Evolutionary conservation across 768 basidiomycete genomes (phyloP).

Genomic region (Cantharellus anzutake): DNA sequence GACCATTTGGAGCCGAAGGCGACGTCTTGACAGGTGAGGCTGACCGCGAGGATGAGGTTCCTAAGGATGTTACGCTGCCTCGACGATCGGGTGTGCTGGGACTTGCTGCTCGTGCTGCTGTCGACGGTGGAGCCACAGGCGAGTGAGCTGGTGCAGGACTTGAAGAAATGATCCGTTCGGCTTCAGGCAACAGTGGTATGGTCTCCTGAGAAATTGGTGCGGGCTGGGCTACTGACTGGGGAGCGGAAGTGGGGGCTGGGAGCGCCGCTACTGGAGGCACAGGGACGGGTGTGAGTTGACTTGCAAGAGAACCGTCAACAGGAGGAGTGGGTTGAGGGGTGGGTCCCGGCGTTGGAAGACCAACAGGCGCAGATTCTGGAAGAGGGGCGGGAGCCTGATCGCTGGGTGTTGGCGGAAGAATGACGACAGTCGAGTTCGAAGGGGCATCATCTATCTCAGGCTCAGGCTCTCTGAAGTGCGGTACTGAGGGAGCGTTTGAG

Average conservation of each 20-base stretch:
- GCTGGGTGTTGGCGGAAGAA: background rate
- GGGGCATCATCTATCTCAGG: background rate
- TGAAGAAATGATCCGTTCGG: too few species aligned
- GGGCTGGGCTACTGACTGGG: background rate
- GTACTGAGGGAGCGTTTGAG: background rate
- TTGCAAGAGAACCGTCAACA: too few species aligned
- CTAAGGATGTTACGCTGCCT: background rate
- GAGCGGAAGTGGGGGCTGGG: background rate
- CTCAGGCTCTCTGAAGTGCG: background rate
- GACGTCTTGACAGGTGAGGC: background rate
- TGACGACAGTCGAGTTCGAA: background rate
- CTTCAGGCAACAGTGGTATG: too few species aligned
- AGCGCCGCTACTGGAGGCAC: background rate
- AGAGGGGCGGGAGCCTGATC: background rate
- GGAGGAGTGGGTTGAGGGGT: background rate
- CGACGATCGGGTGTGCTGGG: background rate
- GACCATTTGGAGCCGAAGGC: background rate
- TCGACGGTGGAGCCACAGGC: background rate
- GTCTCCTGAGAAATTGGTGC: background rate
- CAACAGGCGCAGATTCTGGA: background rate
- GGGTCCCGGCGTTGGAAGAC: background rate
- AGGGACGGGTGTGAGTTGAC: background rate
- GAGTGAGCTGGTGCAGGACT: background rate
- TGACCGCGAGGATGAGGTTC: background rate
- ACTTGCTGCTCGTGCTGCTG: background rate